Base-by-base conservation (phyloP, 768 basidiomycete genomes). In the Boletellus emodensis region DNA sequence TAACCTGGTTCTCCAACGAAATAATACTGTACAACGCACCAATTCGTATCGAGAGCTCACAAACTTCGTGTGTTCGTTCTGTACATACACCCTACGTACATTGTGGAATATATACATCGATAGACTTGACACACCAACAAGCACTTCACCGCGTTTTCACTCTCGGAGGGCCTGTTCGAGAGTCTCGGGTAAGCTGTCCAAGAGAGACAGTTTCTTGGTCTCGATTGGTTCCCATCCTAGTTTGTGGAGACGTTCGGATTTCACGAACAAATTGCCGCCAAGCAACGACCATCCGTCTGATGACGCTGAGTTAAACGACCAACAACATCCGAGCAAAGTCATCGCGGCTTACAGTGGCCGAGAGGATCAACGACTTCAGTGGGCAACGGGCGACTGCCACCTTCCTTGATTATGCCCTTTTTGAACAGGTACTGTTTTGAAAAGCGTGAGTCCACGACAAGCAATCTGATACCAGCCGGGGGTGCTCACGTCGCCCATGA, bases 281-380 rank as follows among this genome's bases (percentile, higher is more conserved):
- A 75, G 49, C 13, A 74, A 52, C 10, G 66, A 71, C 75, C 72
- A 76, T 9, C 70, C 72, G 35, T 63, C 75, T 75, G 32, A 15
- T 24, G 12, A 28, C 5, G 49, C 26, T 22, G 15, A 44, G 30
- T 38, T 48, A 35, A 54, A 10, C 24, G n/a, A 6, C 17, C n/a
- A 13, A 10, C 35, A 14, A 5, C 30, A 30, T 24, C 6, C 2
- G 6, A 30, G 18, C 12, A 33, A 12, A 43, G 38, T 6, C 6
- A 43, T n/a, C 7, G 26, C 15, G 12, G 62, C 75, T 58, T 54
- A 75, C 75, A 64, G 42, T 73, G 60, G 1, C 74, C 72, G 22
- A 71, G 61, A 14, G 67, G 64, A n/a, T 68, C 68, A 22, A 70
- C 65, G 12, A 71, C 50, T 34, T 71, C 69, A 3, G 51, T 18